Evolutionary conservation across 2,329 filamentous ascomycete genomes (phyloP), one percentile per base, ranked within the genome.

Genomic region (Cylindrodendrum hubeiense): DNA sequence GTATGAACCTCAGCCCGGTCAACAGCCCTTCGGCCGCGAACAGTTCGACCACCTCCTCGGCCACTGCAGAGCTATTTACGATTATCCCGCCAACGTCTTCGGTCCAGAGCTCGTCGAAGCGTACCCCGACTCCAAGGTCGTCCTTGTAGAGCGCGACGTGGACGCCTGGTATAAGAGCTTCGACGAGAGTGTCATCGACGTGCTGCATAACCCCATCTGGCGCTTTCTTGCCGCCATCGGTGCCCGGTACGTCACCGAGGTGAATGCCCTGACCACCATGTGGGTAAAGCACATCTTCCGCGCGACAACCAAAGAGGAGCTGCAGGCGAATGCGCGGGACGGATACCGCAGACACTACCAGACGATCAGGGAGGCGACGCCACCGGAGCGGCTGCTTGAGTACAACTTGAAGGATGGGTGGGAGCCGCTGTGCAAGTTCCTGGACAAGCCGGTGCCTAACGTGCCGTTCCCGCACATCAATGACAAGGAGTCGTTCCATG

Each of bases 81-180:
- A n/a, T n/a, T n/a, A n/a, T n/a, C n/a, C n/a, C n/a, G n/a, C n/a
- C n/a, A n/a, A n/a, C n/a, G n/a, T n/a, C n/a, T 70, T 70, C 49
- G 68, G 57, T 0, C 59, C 56, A 3, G 68, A 71, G 57, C 54
- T 71, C 21, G 46, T 68, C 3, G 53, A 59, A 5, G 68, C 68
- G 1, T 71, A 70, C 15, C 68, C 68, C 4, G 57, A 70, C 30
- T 49, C 67, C 22, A 70, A 70, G 41, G 63, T 70, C 1, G 51
- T 71, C 0, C 66, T 71, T 2, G 60, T 67, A 9, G 33, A 68
- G 46, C 68, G 66, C 15, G 68, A 71, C 8, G 10, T 67, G 3
- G 54, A 70, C 6, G 56, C 68, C 2, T 68, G 65, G 66, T 67
- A 61, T 15, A 67, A 47, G 5, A 70, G 68, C 28, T 67, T 60